phyloP scores from a whole-genome alignment of 768 basidiomycete species.

The Kwoniella dendrophila region DNA sequence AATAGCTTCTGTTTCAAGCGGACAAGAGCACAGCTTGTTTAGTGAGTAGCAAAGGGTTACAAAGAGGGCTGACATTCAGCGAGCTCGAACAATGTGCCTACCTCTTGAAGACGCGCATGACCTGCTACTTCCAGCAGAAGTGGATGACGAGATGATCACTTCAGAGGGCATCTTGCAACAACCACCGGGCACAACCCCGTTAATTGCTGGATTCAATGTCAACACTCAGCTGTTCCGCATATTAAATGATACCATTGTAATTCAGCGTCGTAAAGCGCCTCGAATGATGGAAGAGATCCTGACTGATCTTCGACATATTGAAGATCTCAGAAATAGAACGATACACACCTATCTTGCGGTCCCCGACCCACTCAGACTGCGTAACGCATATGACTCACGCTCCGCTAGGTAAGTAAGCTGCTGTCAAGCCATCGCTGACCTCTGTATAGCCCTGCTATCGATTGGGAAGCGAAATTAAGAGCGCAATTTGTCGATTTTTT shows the following conservation, averaged over 20 bases:
- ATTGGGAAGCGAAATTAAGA: conserved; percentile 41
- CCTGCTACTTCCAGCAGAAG: conserved; percentile 38
- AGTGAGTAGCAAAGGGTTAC: conserved; percentile 3
- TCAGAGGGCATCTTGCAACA: conserved; percentile 39
- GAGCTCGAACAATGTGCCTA: conserved; percentile 42
- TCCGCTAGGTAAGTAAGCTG: conserved; percentile 28
- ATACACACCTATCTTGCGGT: conserved; percentile 35
- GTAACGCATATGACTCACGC: conserved; percentile 31
- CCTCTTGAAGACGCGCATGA: conserved; percentile 71
- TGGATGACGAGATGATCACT: conserved; percentile 53
- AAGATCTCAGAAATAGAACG: conserved; percentile 37
- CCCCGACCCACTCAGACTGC: conserved; percentile 28
- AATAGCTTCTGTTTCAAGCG: conserved; percentile 91
- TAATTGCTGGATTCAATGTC: conserved; percentile 50
- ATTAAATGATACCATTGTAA: conserved; percentile 39
- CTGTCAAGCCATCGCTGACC: neutral
- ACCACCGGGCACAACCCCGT: conserved; percentile 36
- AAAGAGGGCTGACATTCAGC: conserved; percentile 22
- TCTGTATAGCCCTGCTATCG: conserved; percentile 30
- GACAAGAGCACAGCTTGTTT: conserved; percentile 64
- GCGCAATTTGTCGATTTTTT: conserved; percentile 43
- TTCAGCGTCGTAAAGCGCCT: conserved; percentile 39
- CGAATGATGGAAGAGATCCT: conserved; percentile 40
- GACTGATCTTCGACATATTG: conserved; percentile 39
- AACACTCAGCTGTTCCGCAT: conserved; percentile 45